Conservation (phyloP, 2,329 filamentous ascomycete species). For the Seiridium cupressi region DNA sequence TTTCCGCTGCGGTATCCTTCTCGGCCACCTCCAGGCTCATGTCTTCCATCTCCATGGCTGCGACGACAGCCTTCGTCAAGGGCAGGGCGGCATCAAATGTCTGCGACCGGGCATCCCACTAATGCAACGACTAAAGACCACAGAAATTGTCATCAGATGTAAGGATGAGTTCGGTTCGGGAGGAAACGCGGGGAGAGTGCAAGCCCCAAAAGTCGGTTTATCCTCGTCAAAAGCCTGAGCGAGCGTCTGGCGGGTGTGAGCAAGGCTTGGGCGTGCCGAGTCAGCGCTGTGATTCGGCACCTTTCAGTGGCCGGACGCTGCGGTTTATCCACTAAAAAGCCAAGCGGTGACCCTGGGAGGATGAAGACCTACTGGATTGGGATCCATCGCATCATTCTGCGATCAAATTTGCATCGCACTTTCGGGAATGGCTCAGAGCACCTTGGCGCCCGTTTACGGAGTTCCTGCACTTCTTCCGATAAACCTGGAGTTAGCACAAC, state of each 20-base stretch:
- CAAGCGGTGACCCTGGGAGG: background rate
- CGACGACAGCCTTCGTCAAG: slow-evolving; percentile 1
- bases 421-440: background rate
- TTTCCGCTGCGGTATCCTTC: slow-evolving; percentile 31
- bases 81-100: background rate
- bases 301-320: background rate
- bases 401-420: slow-evolving; percentile 6
- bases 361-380: slow-evolving; percentile 7
- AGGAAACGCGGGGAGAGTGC: slow-evolving; percentile 2
- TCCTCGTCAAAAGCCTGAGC: background rate
- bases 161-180: background rate
- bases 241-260: background rate
- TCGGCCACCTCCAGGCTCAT: slow-evolving; percentile 32
- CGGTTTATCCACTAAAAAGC: slow-evolving; percentile 1
- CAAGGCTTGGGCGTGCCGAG: background rate
- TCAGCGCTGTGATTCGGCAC: slow-evolving; percentile 5
- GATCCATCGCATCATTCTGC: slow-evolving; percentile 8
- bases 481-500: background rate
- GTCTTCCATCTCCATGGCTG: slow-evolving; percentile 31
- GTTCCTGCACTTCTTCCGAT: background rate
- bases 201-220: background rate
- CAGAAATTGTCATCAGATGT: background rate
- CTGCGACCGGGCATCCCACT: background rate
- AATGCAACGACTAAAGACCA: background rate
- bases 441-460: slow-evolving; percentile 3